Evolutionary conservation across 2,329 filamentous ascomycete genomes (phyloP).

Genomic region (Aspergillus flavus): DNA sequence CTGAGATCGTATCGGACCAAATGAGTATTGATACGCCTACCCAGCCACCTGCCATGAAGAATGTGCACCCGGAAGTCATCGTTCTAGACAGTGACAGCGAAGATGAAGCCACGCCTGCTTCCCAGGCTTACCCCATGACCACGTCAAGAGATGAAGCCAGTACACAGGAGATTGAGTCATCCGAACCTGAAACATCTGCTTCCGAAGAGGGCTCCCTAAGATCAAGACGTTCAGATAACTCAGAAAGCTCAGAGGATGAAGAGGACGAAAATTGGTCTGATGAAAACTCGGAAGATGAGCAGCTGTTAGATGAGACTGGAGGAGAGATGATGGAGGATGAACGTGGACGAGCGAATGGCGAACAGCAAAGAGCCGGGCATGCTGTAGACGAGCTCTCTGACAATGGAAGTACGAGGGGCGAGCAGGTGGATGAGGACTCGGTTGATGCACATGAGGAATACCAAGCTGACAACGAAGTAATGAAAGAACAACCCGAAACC

Average conservation of each 20-base stretch:
- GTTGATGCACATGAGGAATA: background rate
- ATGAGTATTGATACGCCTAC: slow-evolving; percentile 1
- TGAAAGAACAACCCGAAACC: background rate
- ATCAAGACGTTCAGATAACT: background rate
- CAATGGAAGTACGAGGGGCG: background rate
- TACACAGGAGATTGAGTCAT: slow-evolving; percentile 4
- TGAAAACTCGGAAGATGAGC: background rate
- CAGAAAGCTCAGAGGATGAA: slow-evolving; percentile 3
- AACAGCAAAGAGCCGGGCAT: slow-evolving; percentile 5
- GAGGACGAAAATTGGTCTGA: background rate
- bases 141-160: background rate
- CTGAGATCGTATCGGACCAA: slow-evolving; percentile 22
- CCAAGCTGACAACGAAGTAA: background rate
- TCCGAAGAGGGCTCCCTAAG: background rate
- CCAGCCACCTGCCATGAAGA: slow-evolving; percentile 14
- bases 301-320: background rate
- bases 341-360: background rate
- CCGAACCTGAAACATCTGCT: slow-evolving; percentile 8
- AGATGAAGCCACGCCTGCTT: slow-evolving; percentile 30
- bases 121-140: background rate
- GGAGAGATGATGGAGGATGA: background rate
- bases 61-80: slow-evolving; percentile 39
- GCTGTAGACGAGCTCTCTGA: background rate
- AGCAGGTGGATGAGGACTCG: background rate
- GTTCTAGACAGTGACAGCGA: slow-evolving; percentile 48